Evolutionary conservation across 352 stramenopile genomes (phyloP).

Genomic region (Phytophthora quininea): DNA sequence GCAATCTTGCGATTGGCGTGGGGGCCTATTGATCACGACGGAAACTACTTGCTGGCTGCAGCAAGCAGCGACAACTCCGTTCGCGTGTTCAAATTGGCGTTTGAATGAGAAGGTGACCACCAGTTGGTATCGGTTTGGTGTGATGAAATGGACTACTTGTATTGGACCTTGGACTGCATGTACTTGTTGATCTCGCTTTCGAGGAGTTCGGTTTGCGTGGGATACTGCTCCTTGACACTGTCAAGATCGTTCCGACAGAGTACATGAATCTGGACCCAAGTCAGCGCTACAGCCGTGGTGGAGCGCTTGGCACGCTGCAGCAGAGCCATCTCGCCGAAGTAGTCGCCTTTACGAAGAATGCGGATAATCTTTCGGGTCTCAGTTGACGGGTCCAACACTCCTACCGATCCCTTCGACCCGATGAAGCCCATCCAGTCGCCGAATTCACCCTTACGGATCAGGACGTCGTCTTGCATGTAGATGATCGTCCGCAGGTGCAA

Average conservation of each 20-base stretch:
- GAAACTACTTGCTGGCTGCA: constrained; percentile 34
- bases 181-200: constrained; percentile 80
- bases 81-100: constrained; percentile 45
- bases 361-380: constrained; percentile 57
- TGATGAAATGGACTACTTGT: constrained; percentile 38
- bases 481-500: constrained; percentile 72
- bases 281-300: constrained; percentile 59
- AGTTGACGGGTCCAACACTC: constrained; percentile 57
- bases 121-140: neutral
- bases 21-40: constrained; percentile 20
- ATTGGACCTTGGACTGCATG: constrained; percentile 68
- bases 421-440: constrained; percentile 88
- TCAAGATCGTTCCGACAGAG: constrained; percentile 59
- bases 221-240: constrained; percentile 63
- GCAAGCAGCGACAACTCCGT: constrained; percentile 62
- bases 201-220: constrained; percentile 53
- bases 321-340: constrained; percentile 75
- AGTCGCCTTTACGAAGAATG: constrained; percentile 66
- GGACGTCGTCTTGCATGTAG: constrained; percentile 83
- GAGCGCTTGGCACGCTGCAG: constrained; percentile 62
- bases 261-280: constrained; percentile 74
- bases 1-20: constrained; percentile 59
- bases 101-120: neutral
- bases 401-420: constrained; percentile 64
- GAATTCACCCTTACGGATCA: constrained; percentile 82